Evolutionary conservation across 768 basidiomycete genomes (phyloP).

Genomic region (Hemileccinum impolitum): DNA sequence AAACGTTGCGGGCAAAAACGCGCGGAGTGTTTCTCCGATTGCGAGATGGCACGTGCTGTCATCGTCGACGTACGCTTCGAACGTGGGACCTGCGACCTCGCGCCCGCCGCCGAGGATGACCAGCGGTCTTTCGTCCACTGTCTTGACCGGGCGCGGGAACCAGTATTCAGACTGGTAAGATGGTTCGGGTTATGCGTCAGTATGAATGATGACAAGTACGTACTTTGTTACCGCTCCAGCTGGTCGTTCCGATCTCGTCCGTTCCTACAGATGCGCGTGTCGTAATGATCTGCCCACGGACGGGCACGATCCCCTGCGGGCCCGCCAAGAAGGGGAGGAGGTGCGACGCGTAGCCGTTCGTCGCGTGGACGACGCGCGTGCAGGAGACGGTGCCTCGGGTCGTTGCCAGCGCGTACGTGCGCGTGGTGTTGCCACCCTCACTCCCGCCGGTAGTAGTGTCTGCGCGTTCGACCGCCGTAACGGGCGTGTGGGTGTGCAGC

Average conservation of each 20-base stretch:
- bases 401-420: slow-evolving; percentile 36
- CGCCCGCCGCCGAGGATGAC: slow-evolving; percentile 75
- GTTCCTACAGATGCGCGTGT: slow-evolving; percentile 40
- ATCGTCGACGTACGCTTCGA: slow-evolving; percentile 54
- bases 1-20: slow-evolving; percentile 58
- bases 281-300: slow-evolving; percentile 65
- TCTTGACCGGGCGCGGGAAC: slow-evolving; percentile 63
- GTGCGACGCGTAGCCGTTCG: slow-evolving; percentile 78
- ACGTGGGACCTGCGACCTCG: slow-evolving; percentile 35
- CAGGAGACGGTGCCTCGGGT: slow-evolving; percentile 63
- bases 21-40: slow-evolving; percentile 49
- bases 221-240: slow-evolving; percentile 46
- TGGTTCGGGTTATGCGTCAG: too few species aligned
- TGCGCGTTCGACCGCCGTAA: slow-evolving; percentile 39
- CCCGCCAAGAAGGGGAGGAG: slow-evolving; percentile 69
- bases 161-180: slow-evolving; percentile 70
- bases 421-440: not conserved
- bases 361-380: slow-evolving; percentile 75
- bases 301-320: slow-evolving; percentile 55
- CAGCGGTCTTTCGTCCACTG: slow-evolving; percentile 41
- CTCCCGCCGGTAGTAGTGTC: too few species aligned
- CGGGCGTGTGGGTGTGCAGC: slow-evolving; percentile 75
- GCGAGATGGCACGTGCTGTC: slow-evolving; percentile 50
- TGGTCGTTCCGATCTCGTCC: slow-evolving; percentile 38
- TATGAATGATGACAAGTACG: not conserved